Evolutionary conservation across 2,329 filamentous ascomycete species (phyloP), one percentile per base, ranked within the genome.

Genomic region (Trichoderma koningiopsis): DNA sequence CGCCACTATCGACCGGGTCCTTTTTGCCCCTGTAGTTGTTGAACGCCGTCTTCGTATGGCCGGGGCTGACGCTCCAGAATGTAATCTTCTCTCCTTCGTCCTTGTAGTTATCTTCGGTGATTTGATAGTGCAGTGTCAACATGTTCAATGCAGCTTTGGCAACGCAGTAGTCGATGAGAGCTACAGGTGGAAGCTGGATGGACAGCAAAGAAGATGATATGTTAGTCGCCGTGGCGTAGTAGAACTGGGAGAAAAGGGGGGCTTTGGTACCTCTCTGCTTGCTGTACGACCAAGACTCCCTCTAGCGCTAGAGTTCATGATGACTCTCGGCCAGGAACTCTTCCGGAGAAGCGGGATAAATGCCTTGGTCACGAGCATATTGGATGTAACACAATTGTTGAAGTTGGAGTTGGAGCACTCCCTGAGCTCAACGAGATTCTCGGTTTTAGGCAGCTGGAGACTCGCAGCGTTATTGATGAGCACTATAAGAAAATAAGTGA

Each of bases 81-180:
- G 49, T 70, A 13, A 74, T 62, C 35, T 35, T 67, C n/a, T 58
- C 60, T 29, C 62, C 55, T 47, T 29, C 59, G 13, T 55, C 22
- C 24, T 37, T 33, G 35, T 52, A 35, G 10, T 47, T 29, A 35
- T 72, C 71, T 6, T 75, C 71, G 14, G 24, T 14, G 10, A 59
- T 52, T 49, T 59, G 64, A 24, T 59, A 68, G 14, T 73, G 69
- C 37, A 74, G 47, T 24, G 70, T 70, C 60, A 72, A 58, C 73
- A 74, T 74, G 70, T 72, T 74, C 19, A 75, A 67, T 2, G 65
- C 73, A 4, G 72, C 71, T 37, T 75, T 72, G 29, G 67, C 65
- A 22, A 74, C 55, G 49, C 70, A 70, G 47, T 72, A 73, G 14
- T 71, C 70, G 29, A 70, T 31, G 0, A 70, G 10, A 22, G 53